Evolutionary conservation across 2,329 filamentous ascomycete species (phyloP), one percentile per base, ranked within the genome.

Genomic region (Aspergillus alliaceus): DNA sequence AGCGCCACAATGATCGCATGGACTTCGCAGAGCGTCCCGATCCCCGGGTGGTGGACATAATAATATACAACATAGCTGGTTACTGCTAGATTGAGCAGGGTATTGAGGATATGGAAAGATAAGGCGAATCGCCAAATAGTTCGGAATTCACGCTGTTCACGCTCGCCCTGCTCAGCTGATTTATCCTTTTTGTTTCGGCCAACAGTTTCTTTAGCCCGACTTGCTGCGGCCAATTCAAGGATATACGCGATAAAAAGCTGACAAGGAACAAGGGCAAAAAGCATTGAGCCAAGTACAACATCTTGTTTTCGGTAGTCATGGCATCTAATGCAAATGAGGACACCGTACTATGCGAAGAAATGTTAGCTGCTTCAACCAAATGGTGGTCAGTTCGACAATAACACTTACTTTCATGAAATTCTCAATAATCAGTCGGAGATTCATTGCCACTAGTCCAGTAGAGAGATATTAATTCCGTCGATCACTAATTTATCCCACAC

Each of bases 1-100:
- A 99, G 84, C 88, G 93, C 97, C 51, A 98, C 93, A 54, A 98
- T 90, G 67, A 98, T 87, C 62, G 93, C 92, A 72, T 99, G 95
- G 59, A 96, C 77, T 75, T 98, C 90, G 62, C 90, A 92, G 49
- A 96, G 79, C 0, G 92, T 96, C 40, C 95, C 95, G 65, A 99
- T 96, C 18, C 96, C 84, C 0, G 95, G 95, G 74, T 99, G 95
- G 74, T 96, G 86, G 64, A 99, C 90, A 73, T 90, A 84, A 74
- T 88, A 93, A 79, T 96, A 99, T 18, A 99, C 93, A 18, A 92
- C 86, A 61, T 87, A 86, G 48, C 90, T 95, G 8, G 93, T 91
- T 62, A 96, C 84, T 39, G 85, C 82, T 20, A 98, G 84, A 58
- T 91, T 93, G 22, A 92, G 78, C 0, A 90, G 89, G 27, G 93